These are phyloP conservation scores for Porcisia deanei DNA, from an alignment of 208 protist species.

Conservation along the genomic window DNA sequence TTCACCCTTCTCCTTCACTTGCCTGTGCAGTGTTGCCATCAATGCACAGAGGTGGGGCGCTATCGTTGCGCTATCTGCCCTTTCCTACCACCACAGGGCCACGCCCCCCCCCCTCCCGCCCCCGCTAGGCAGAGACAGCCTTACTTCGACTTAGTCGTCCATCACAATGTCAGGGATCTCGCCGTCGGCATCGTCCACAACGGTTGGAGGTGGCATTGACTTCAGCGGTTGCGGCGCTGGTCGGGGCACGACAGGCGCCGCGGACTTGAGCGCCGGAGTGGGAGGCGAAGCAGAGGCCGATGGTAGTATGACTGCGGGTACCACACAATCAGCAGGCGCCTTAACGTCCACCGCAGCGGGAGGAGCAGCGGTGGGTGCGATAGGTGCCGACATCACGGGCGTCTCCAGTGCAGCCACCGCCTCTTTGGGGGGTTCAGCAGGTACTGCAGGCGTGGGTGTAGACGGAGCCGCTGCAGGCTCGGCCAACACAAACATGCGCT, in stretches of 20 bases:
- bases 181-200: constrained; percentile 32
- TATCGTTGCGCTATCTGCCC: neutral
- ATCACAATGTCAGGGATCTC: constrained; percentile 67
- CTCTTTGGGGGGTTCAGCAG: neutral
- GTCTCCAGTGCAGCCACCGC: neutral
- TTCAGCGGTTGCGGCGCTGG: neutral
- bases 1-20: too few relatives aligned
- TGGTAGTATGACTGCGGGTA: neutral
- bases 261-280: neutral
- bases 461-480: neutral
- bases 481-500: constrained; percentile 24
- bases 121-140: neutral
- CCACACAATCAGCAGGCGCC: neutral
- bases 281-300: neutral
- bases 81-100: neutral
- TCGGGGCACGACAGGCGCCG: neutral
- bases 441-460: neutral
- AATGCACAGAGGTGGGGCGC: neutral
- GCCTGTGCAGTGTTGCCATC: too few relatives aligned
- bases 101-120: neutral
- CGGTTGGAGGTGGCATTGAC: neutral
- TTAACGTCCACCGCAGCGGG: neutral
- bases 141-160: constrained; percentile 37
- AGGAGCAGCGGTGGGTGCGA: neutral
- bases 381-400: neutral